These are phyloP conservation scores for Lactarius psammicola DNA, from an alignment of 768 basidiomycete species.

Conservation along the genomic window DNA sequence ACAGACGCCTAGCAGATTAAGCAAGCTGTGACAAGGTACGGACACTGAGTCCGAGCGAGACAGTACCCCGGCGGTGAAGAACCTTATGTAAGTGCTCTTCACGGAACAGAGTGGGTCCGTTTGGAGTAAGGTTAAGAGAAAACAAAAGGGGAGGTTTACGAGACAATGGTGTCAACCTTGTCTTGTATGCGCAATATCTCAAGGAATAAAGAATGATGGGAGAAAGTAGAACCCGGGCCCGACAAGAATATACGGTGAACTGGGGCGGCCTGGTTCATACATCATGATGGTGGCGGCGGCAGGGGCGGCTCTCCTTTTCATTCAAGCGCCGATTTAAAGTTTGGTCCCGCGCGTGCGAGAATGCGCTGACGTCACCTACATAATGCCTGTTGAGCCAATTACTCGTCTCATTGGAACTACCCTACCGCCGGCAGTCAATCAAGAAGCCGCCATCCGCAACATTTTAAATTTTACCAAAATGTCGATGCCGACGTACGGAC, in stretches of 20 bases:
- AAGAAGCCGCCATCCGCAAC: not conserved
- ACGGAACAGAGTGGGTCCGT: conserved; percentile 25
- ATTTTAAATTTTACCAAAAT: conserved; percentile 12
- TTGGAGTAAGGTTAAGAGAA: not conserved
- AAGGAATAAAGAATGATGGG: not conserved
- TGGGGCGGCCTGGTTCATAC: not conserved
- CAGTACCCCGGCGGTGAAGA: not conserved
- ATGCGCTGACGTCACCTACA: conserved; percentile 21
- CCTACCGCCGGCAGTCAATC: conserved; percentile 17
- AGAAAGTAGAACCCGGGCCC: not conserved
- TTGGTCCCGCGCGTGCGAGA: conserved; percentile 13
- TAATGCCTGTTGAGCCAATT: not conserved
- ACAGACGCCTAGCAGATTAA: conserved; percentile 20
- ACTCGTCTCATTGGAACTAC: not conserved
- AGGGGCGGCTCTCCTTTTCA: not conserved
- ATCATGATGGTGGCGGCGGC: not conserved
- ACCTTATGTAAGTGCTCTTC: conserved; percentile 21
- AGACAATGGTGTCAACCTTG: not conserved
- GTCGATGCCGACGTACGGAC: not conserved
- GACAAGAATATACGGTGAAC: not conserved
- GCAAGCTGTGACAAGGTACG: conserved; percentile 16
- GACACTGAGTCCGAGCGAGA: not conserved
- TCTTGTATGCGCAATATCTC: not conserved
- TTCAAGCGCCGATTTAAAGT: conserved; percentile 27
- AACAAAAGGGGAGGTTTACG: not conserved